These are phyloP conservation scores for Talaromyces liani DNA, from an alignment of 495 filamentous ascomycete species.

Conservation along the genomic window DNA sequence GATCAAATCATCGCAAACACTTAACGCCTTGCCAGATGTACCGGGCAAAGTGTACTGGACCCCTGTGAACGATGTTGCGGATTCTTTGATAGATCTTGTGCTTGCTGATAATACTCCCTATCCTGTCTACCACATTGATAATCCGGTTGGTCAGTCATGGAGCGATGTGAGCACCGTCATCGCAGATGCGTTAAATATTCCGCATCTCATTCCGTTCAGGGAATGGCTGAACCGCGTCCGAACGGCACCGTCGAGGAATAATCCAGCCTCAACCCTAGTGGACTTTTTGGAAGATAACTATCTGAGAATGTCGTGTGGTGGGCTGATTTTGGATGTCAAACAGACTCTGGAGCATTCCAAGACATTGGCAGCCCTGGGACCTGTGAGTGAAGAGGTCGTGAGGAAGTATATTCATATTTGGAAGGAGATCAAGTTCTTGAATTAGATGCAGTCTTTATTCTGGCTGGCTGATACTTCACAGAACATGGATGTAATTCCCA, in stretches of 20 bases:
- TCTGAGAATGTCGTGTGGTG: slow-evolving; percentile 45
- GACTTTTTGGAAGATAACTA: slow-evolving; percentile 48
- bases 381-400: slow-evolving; percentile 32
- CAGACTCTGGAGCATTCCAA: slow-evolving; percentile 35
- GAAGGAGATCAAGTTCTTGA: slow-evolving; percentile 29
- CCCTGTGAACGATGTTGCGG: slow-evolving; percentile 34
- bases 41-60: slow-evolving; percentile 30
- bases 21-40: slow-evolving; percentile 30
- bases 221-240: slow-evolving; percentile 26
- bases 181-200: slow-evolving; percentile 31
- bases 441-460: no score
- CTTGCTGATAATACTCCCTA: slow-evolving; percentile 16
- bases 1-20: slow-evolving; percentile 35
- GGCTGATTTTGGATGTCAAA: slow-evolving; percentile 37
- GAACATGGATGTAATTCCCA: no score
- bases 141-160: slow-evolving; percentile 38
- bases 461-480: no score
- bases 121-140: slow-evolving; percentile 44
- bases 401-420: slow-evolving; percentile 33
- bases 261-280: slow-evolving; percentile 35
- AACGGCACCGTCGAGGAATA: slow-evolving; percentile 15
- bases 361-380: slow-evolving; percentile 23
- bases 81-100: slow-evolving; percentile 23
- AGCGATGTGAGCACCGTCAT: slow-evolving; percentile 26
- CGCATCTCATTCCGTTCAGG: slow-evolving; percentile 34